Conservation (phyloP, 805 yeast species). For the Spencermartinsiella europaea region DNA sequence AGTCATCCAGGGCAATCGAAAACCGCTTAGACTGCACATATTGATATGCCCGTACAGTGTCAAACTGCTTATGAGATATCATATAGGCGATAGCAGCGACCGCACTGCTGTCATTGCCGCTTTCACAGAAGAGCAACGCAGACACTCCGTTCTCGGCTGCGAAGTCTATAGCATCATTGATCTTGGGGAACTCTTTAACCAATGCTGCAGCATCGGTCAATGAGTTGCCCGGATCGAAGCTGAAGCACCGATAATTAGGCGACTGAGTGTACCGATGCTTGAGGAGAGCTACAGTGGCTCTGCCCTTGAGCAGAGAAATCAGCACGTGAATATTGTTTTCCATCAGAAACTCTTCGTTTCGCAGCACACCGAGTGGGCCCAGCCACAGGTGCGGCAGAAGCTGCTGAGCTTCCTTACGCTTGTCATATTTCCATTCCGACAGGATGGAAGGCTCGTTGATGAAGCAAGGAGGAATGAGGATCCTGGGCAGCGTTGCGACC, state of each 20-base stretch:
- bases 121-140: constrained; percentile 29
- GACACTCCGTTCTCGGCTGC: not conserved
- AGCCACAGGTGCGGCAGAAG: constrained; percentile 39
- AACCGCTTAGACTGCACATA: constrained; percentile 29
- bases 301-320: constrained; percentile 13
- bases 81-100: constrained; percentile 29
- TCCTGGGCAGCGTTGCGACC: constrained; percentile 14
- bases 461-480: constrained; percentile 28
- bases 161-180: constrained; percentile 9
- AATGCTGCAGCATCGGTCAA: constrained; percentile 2
- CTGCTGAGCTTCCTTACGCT: constrained; percentile 38
- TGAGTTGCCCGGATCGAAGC: constrained; percentile 8
- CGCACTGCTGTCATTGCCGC: constrained; percentile 32
- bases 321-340: constrained; percentile 34
- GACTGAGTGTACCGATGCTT: constrained; percentile 9
- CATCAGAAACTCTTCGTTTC: constrained; percentile 35
- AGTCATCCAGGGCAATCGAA: constrained; percentile 25
- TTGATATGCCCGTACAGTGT: constrained; percentile 25
- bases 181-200: constrained; percentile 11
- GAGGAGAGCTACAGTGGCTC: constrained; percentile 6
- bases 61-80: constrained; percentile 21
- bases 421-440: constrained; percentile 29
- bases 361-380: constrained; percentile 43
- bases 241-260: constrained; percentile 12
- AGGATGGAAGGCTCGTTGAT: constrained; percentile 23